Evolutionary conservation across 2,329 filamentous ascomycete genomes (phyloP), one percentile per base, ranked within the genome.

Genomic region (Colletotrichum sp.): DNA sequence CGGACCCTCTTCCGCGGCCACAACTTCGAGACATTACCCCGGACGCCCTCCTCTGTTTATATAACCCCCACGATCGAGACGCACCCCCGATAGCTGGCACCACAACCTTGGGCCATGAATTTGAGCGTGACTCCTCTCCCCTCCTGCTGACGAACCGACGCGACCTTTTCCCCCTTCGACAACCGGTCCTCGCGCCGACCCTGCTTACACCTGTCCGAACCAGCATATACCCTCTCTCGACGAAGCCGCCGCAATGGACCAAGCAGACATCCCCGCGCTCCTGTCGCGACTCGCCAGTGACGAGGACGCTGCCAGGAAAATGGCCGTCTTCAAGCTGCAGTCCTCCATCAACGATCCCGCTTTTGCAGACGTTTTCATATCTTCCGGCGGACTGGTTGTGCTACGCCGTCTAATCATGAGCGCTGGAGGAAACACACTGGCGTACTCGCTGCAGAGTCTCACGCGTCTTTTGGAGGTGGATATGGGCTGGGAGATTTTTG

Each of bases 251-350:
- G n/a, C 78, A 78, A 92, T 93, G 92, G 92, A 93, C 81, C 92
- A 93, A 86, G 91, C 90, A 80, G 92, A 93, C 80, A 92, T 93
- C 79, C 92, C 92, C 65, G 90, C 90, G 83, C 89, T 93, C 79
- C 87, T 93, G 80, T 88, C 90, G 86, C 91, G 92, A 79, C 87
- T 93, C 77, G 88, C 90, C 55, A 93, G 92, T 86, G 91, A 93
- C 80, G 92, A 98, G 86, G 97, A 99, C 89, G 96, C 95, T 72
- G 93, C 95, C 80, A 95, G 96, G 82, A 99, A 99, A 86, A 98
- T 99, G 95, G 97, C 97, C 77, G 97, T 98, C 77, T 99, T 99
- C 91, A 98, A 98, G 88, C 92, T 99, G 79, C 97, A 99, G 86
- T 94, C 92, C 78, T 96, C 95, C 78, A 98, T 99, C 85, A 96